Conservation (phyloP, 2,329 filamentous ascomycete species). For the Endoconidiophora polonica region DNA sequence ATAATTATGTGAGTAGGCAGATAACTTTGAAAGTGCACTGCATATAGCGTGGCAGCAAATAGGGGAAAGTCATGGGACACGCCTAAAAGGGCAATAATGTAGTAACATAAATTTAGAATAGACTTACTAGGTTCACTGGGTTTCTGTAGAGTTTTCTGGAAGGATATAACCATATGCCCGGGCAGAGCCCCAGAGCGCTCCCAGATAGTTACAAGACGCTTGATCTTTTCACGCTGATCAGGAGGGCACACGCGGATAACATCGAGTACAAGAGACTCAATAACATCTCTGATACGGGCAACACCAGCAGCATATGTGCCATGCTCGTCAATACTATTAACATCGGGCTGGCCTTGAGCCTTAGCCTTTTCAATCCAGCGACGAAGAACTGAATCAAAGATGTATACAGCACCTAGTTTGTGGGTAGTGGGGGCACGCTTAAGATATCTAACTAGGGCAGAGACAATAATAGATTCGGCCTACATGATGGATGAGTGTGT, state of each 20-base stretch:
- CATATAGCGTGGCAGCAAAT: not conserved
- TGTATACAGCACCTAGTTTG: constrained; percentile 97
- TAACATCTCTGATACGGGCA: constrained; percentile 86
- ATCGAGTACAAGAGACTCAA: constrained; percentile 90
- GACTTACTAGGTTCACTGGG: constrained; percentile 47
- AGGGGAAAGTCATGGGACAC: not conserved
- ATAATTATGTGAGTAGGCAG: constrained; percentile 2
- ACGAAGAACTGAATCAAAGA: constrained; percentile 98
- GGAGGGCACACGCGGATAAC: constrained; percentile 74
- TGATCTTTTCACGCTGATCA: constrained; percentile 93
- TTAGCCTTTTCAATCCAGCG: constrained; percentile 97
- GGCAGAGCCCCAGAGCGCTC: constrained; percentile 91
- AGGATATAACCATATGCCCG: constrained; percentile 55
- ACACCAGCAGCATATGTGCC: constrained; percentile 92
- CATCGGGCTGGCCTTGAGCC: constrained; percentile 64
- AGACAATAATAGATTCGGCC: constrained; percentile 87
- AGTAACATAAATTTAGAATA: not conserved
- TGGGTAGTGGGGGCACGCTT: constrained; percentile 88
- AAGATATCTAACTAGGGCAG: constrained; percentile 51
- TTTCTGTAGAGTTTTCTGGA: constrained; percentile 62
- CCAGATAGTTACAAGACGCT: constrained; percentile 93
- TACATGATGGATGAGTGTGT: constrained; percentile 22
- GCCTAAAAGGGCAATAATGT: not conserved
- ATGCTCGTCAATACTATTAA: constrained; percentile 57
- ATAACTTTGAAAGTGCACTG: not conserved